Percentiles rank a stretch among this genome's conserved stretches.
phyloP scores from a whole-genome alignment of 345 rosid genomes.

The Streptanthus diversifolius region DNA sequence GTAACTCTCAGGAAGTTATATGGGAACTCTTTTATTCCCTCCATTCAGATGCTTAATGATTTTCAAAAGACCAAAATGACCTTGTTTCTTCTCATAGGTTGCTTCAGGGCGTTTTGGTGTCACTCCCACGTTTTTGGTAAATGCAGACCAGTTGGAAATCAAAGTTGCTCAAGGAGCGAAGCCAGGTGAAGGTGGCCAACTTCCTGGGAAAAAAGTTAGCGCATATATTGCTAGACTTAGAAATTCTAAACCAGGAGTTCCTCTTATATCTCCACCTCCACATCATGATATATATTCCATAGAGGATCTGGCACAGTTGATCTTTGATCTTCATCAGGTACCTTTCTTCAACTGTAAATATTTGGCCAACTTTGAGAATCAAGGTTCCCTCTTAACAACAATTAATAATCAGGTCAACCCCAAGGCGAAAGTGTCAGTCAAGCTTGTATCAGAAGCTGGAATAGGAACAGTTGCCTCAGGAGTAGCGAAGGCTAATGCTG shows the following conservation, averaged over 20 bases:
- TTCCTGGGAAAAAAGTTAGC: conserved; percentile 98
- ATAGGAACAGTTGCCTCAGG: conserved; percentile 99
- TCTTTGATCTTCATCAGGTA: conserved; percentile 98
- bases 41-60: background rate
- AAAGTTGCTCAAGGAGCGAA: conserved; percentile 99
- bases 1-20: conserved; percentile 9
- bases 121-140: conserved; percentile 93
- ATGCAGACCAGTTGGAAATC: conserved; percentile 90
- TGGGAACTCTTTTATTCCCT: background rate
- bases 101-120: conserved; percentile 99
- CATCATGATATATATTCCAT: conserved; percentile 98
- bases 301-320: conserved; percentile 97
- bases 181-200: conserved; percentile 99
- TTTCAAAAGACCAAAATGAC: conserved; percentile 1
- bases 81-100: conserved; percentile 51
- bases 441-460: conserved; percentile 97
- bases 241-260: conserved; percentile 98
- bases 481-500: conserved; percentile 98
- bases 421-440: conserved; percentile 94
- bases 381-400: conserved; percentile 6
- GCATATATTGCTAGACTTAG: conserved; percentile 94
- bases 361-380: background rate
- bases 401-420: conserved; percentile 68
- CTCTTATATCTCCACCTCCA: conserved; percentile 98
- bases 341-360: conserved; percentile 11